These are phyloP conservation scores for Pleurotus tuoliensis DNA, from an alignment of 768 basidiomycete genomes.

Conservation along the genomic window DNA sequence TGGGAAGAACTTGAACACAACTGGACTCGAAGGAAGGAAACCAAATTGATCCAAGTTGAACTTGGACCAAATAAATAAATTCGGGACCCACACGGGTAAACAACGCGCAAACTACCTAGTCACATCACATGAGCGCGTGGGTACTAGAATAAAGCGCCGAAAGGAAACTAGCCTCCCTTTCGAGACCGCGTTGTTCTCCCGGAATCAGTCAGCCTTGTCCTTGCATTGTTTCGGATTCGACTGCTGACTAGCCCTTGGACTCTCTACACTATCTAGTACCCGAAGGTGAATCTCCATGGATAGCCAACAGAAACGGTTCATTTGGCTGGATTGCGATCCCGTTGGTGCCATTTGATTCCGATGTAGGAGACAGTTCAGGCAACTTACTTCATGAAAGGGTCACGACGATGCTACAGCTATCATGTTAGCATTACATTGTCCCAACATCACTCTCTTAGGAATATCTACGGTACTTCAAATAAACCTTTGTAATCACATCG, in stretches of 20 bases:
- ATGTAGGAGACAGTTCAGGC: neutral
- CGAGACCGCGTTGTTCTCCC: neutral
- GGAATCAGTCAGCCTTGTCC: neutral
- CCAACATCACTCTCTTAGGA: constrained; percentile 67
- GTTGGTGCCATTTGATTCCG: constrained; percentile 29
- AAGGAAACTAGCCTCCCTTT: neutral
- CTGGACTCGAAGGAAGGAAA: constrained; percentile 15
- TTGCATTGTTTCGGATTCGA: neutral
- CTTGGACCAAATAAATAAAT: constrained; percentile 8
- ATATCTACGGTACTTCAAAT: constrained; percentile 66
- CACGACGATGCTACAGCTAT: constrained; percentile 90
- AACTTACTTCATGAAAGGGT: constrained; percentile 44
- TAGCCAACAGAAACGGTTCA: neutral
- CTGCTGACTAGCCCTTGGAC: too few species aligned
- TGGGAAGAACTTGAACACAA: constrained; percentile 23
- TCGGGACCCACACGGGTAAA: constrained; percentile 19
- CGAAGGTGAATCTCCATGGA: neutral
- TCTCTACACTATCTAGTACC: too few species aligned
- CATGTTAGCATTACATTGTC: constrained; percentile 65
- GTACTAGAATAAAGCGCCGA: neutral
- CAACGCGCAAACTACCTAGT: constrained; percentile 18
- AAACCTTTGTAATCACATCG: neutral
- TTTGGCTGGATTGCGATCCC: constrained; percentile 70
- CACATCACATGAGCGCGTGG: constrained; percentile 26
- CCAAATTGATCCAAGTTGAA: constrained; percentile 14